A percentile compares a stretch with the other conserved stretches of the same genome.
Evolutionary conservation across 2,329 filamentous ascomycete genomes (phyloP).

Genomic region (Fonsecaea pugnacius): DNA sequence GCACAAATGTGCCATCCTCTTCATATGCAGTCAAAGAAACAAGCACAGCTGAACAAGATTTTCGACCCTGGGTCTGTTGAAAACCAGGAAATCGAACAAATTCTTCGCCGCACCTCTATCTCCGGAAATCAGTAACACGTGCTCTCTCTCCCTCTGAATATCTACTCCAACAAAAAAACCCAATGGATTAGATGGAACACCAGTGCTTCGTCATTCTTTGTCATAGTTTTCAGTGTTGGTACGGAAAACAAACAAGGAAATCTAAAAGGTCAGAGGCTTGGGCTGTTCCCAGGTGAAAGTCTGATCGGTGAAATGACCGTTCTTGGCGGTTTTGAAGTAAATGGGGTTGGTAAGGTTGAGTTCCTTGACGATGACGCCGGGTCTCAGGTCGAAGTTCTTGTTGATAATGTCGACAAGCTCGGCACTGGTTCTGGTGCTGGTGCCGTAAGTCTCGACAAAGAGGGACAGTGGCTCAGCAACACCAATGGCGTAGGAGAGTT

Average conservation of each 20-base stretch:
- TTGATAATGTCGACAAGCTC: slow-evolving; percentile 95
- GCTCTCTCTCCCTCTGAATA: slow-evolving; percentile 10
- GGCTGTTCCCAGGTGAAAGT: slow-evolving; percentile 98
- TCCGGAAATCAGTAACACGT: slow-evolving; percentile 5
- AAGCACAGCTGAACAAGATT: slow-evolving; percentile 4
- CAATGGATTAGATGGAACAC: slow-evolving; percentile 7
- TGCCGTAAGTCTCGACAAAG: slow-evolving; percentile 98
- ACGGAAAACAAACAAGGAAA: slow-evolving; percentile 22
- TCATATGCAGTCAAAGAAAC: slow-evolving; percentile 14
- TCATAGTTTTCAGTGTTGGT: background rate
- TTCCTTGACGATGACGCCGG: slow-evolving; percentile 98
- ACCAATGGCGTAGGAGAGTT: slow-evolving; percentile 99
- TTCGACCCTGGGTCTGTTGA: slow-evolving; percentile 31
- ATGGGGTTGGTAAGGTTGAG: slow-evolving; percentile 94
- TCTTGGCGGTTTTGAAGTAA: slow-evolving; percentile 98
- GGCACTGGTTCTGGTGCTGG: slow-evolving; percentile 82
- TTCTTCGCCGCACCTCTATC: slow-evolving; percentile 4
- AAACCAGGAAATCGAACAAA: slow-evolving; percentile 24
- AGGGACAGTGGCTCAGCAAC: slow-evolving; percentile 96
- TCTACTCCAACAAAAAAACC: slow-evolving; percentile 3
- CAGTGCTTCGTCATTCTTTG: slow-evolving; percentile 13
- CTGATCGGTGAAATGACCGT: slow-evolving; percentile 99
- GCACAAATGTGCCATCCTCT: background rate
- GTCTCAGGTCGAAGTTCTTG: slow-evolving; percentile 96
- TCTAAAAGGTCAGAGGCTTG: slow-evolving; percentile 89